Conservation (phyloP, 1,139 yeast species). For the Blastobotrys serpentis region DNA sequence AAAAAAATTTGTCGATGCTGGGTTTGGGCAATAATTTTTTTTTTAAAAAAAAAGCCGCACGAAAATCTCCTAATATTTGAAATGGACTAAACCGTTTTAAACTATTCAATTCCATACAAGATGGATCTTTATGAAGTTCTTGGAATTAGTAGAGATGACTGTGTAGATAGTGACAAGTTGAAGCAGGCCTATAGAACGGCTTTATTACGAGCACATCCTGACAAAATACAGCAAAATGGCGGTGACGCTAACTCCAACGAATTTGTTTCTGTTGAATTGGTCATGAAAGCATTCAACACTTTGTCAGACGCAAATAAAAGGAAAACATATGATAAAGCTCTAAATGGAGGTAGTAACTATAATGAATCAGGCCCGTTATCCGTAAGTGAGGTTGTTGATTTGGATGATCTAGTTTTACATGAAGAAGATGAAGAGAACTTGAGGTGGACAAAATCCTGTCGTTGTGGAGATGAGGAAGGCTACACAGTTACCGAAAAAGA, state of each 20-base stretch:
- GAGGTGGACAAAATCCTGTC: constrained; percentile 55
- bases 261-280: constrained; percentile 38
- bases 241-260: constrained; percentile 16
- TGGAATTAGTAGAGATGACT: constrained; percentile 34
- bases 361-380: constrained; percentile 37
- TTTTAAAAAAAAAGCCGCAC: constrained; percentile 4
- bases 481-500: constrained; percentile 61
- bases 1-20: constrained; percentile 7
- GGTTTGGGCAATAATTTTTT: constrained; percentile 2
- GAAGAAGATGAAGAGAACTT: constrained; percentile 36
- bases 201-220: constrained; percentile 73
- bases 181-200: constrained; percentile 60
- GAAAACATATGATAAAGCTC: constrained; percentile 48
- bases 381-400: constrained; percentile 55
- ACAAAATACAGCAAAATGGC: constrained; percentile 46
- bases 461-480: constrained; percentile 61
- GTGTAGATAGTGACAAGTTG: constrained; percentile 46
- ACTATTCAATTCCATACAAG: neutral
- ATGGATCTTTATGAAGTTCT: constrained; percentile 51
- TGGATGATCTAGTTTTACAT: constrained; percentile 49
- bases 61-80: no score
- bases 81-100: no score
- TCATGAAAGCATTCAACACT: constrained; percentile 61
- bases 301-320: constrained; percentile 46
- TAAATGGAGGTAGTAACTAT: constrained; percentile 32